These are phyloP conservation scores for Xylaria cubensis DNA, from an alignment of 495 filamentous ascomycete genomes.

Conservation along the genomic window DNA sequence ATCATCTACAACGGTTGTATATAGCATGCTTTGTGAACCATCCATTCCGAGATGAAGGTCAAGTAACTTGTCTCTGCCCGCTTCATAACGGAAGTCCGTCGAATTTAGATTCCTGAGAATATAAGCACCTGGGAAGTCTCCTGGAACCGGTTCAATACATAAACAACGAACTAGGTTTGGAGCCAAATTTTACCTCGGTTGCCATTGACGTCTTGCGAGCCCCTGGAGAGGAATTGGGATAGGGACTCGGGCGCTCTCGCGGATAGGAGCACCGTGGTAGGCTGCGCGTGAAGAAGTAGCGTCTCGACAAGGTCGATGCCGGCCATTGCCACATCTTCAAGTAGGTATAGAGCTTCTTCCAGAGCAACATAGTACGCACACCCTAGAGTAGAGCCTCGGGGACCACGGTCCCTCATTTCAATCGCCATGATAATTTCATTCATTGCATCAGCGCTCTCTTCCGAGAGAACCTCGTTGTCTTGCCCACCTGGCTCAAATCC, in stretches of 20 bases:
- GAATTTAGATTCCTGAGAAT: constrained; percentile 75
- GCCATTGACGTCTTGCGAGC: constrained; percentile 48
- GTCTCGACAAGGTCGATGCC: constrained; percentile 73
- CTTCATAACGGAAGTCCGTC: constrained; percentile 77
- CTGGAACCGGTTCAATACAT: constrained; percentile 33
- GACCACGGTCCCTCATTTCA: constrained; percentile 71
- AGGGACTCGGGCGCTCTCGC: constrained; percentile 69
- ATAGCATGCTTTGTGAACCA: constrained; percentile 59
- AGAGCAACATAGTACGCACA: constrained; percentile 84
- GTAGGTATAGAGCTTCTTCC: constrained; percentile 76
- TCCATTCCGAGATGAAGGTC: constrained; percentile 59
- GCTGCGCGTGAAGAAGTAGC: constrained; percentile 78
- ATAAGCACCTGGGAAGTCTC: constrained; percentile 61
- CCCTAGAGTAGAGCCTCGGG: constrained; percentile 63
- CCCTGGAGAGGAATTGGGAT: constrained; percentile 52
- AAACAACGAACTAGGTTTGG: not conserved
- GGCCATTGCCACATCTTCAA: constrained; percentile 80
- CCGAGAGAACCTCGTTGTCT: constrained; percentile 26
- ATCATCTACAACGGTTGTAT: constrained; percentile 59
- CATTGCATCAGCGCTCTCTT: constrained; percentile 63
- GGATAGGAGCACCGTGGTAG: constrained; percentile 80
- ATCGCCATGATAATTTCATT: constrained; percentile 86
- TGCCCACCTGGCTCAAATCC: constrained; percentile 22
- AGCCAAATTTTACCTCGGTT: constrained; percentile 38
- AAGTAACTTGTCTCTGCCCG: constrained; percentile 71